Conservation (phyloP, 352 stramenopile genomes). For the Pythium folliculosum region DNA sequence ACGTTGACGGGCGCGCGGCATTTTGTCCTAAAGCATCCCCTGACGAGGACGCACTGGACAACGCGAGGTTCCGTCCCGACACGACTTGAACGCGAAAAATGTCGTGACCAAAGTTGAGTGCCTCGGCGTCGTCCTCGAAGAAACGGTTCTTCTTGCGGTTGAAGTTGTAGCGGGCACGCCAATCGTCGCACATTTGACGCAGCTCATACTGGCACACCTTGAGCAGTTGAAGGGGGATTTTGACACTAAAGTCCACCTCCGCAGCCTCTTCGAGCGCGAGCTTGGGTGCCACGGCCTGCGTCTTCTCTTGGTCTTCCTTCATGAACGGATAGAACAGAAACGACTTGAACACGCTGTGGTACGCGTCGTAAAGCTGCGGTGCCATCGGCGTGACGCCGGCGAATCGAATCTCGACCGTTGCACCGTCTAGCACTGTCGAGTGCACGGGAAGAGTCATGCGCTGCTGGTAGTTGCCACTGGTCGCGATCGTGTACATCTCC, state of each 20-base stretch:
- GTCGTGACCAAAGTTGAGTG: slow-evolving; percentile 77
- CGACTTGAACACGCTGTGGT: slow-evolving; percentile 56
- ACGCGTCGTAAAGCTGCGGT: slow-evolving; percentile 50
- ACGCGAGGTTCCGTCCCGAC: slow-evolving; percentile 50
- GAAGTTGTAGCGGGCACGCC: slow-evolving; percentile 79
- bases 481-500: slow-evolving; percentile 70
- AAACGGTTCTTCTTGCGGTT: slow-evolving; percentile 74
- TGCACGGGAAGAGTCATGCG: slow-evolving; percentile 69
- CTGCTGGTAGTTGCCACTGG: slow-evolving; percentile 57
- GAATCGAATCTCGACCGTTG: slow-evolving; percentile 66
- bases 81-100: slow-evolving; percentile 79
- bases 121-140: slow-evolving; percentile 80
- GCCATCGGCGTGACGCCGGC: slow-evolving; percentile 44
- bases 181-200: slow-evolving; percentile 69
- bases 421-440: slow-evolving; percentile 58
- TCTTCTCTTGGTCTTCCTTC: slow-evolving; percentile 47
- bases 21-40: slow-evolving; percentile 22
- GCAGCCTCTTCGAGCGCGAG: slow-evolving; percentile 75
- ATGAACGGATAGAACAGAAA: slow-evolving; percentile 73
- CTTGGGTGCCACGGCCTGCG: slow-evolving; percentile 54
- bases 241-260: slow-evolving; percentile 80
- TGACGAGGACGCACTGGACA: slow-evolving; percentile 10
- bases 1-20: slow-evolving; percentile 39
- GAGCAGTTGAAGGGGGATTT: slow-evolving; percentile 78
- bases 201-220: slow-evolving; percentile 72